Evolutionary conservation across 106 monocot genomes (phyloP).

Genomic region (Iris macrosiphon): DNA sequence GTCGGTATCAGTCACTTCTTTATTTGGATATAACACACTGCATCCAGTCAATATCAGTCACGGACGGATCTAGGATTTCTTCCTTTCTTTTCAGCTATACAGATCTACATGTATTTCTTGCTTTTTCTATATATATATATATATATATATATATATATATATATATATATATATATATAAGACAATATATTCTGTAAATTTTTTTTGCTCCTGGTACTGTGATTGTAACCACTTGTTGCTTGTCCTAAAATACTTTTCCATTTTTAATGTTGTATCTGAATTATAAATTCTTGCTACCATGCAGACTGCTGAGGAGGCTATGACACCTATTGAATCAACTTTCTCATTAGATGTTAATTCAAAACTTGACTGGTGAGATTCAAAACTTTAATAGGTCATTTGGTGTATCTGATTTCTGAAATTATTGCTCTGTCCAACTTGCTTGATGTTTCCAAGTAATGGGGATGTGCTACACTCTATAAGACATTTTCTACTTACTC

Average conservation of each 20-base stretch:
- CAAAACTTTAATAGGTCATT: not conserved
- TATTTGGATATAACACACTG: too few relatives aligned
- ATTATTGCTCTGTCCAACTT: not conserved
- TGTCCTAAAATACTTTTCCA: not conserved
- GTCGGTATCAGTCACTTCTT: too few relatives aligned
- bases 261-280: conserved; percentile 3
- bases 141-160: too few relatives aligned
- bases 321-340: conserved; percentile 95
- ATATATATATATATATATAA: too few relatives aligned
- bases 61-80: too few relatives aligned
- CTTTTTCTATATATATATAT: too few relatives aligned
- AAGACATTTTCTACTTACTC: too few relatives aligned
- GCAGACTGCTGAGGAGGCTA: conserved; percentile 90
- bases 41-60: too few relatives aligned
- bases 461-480: not conserved
- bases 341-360: conserved; percentile 91
- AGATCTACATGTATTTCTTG: too few relatives aligned
- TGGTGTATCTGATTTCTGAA: not conserved
- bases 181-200: too few relatives aligned
- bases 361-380: conserved; percentile 73
- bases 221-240: not conserved
- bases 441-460: not conserved
- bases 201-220: not conserved
- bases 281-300: not conserved
- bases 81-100: too few relatives aligned